A percentile compares a stretch with the other conserved stretches of the same genome.
phyloP scores from a whole-genome alignment of 805 yeast genomes.

The Priceomyces fermenticarens region DNA sequence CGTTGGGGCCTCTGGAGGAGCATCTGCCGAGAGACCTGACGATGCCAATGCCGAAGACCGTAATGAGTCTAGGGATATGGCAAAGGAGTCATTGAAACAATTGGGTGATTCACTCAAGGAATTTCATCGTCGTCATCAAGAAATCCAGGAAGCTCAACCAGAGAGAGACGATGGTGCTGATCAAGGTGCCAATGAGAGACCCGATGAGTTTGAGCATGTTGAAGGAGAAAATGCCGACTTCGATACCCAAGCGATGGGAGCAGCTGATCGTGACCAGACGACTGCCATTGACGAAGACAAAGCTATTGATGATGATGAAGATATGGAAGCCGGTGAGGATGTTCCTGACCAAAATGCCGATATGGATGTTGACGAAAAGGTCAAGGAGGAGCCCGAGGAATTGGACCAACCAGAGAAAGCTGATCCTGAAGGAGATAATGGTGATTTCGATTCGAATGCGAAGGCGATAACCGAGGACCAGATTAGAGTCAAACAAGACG shows the following conservation, averaged over 20 bases:
- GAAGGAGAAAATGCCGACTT: constrained; percentile 74
- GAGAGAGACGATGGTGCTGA: constrained; percentile 48
- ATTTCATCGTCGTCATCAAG: constrained; percentile 86
- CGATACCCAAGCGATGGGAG: constrained; percentile 91
- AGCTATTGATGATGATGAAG: constrained; percentile 67
- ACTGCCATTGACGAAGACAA: constrained; percentile 75
- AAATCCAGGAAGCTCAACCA: constrained; percentile 65
- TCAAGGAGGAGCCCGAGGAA: constrained; percentile 23
- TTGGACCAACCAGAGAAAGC: constrained; percentile 11
- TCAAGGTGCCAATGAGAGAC: constrained; percentile 59
- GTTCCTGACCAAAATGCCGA: constrained; percentile 25
- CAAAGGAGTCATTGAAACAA: constrained; percentile 76
- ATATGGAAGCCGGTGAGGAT: constrained; percentile 23
- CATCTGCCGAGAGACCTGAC: constrained; percentile 35
- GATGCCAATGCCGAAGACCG: constrained; percentile 26
- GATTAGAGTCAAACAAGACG: constrained; percentile 27
- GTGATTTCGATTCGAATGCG: constrained; percentile 47
- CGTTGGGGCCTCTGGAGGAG: constrained; percentile 64
- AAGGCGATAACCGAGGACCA: constrained; percentile 52
- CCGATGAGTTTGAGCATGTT: constrained; percentile 83
- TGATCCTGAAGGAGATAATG: constrained; percentile 36
- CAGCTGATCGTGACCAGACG: constrained; percentile 76
- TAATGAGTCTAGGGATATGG: constrained; percentile 61
- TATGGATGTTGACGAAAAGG: constrained; percentile 28
- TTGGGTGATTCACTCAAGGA: constrained; percentile 91